phyloP scores from a whole-genome alignment of 225 moss, liverwort and hornwort genomes.

The Physcomitrium patens region DNA sequence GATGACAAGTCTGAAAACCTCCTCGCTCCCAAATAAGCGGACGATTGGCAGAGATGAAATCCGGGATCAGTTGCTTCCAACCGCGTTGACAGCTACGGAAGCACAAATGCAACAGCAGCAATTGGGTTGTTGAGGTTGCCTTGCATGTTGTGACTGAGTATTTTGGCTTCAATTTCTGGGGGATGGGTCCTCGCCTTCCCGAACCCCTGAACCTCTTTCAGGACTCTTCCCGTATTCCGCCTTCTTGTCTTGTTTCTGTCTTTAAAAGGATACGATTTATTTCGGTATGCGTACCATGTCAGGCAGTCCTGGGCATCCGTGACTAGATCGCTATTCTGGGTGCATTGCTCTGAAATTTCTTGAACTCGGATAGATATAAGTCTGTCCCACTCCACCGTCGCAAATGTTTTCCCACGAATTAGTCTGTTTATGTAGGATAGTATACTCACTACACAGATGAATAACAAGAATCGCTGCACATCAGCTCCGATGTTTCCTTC shows the following conservation, averaged over 20 bases:
- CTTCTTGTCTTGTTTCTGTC: constrained; percentile 31
- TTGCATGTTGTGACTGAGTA: constrained; percentile 16
- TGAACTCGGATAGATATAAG: neutral
- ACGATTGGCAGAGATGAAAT: constrained; percentile 37
- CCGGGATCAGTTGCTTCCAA: constrained; percentile 21
- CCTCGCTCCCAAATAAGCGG: constrained; percentile 1
- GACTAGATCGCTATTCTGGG: constrained; percentile 19
- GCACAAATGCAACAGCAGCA: constrained; percentile 7
- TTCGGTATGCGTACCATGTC: constrained; percentile 15
- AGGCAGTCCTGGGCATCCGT: neutral
- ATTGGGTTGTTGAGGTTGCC: constrained; percentile 21
- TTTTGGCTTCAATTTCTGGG: neutral
- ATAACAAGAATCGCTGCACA: too few species aligned
- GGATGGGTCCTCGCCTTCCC: neutral
- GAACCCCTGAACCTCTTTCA: neutral
- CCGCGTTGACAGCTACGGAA: constrained; percentile 20
- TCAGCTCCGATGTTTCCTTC: too few species aligned
- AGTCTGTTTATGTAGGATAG: too few species aligned
- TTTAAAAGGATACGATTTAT: constrained; percentile 9
- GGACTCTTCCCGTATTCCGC: constrained; percentile 16
- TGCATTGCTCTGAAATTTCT: neutral
- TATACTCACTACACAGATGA: neutral
- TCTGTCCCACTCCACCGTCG: neutral
- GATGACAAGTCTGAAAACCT: constrained; percentile 19
- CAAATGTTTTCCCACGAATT: neutral